phyloP scores from a whole-genome alignment of 2,329 filamentous ascomycete genomes.

The Clonostachys solani region DNA sequence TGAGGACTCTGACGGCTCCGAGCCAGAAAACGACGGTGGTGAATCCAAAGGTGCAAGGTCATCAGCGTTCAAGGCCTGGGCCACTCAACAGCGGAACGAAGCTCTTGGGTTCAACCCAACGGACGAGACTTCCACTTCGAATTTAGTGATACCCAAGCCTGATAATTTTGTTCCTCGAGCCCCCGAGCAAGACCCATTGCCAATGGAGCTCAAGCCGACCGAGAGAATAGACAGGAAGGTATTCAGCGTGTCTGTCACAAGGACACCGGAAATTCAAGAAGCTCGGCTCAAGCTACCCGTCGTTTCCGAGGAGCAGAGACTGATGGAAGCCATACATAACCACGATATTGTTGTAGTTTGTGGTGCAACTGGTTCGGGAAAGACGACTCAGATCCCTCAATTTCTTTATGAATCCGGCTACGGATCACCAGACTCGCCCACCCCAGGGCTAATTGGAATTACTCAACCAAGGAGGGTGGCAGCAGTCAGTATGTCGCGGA shows the following conservation, averaged over 20 bases:
- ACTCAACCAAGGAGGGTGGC: slow-evolving; percentile 94
- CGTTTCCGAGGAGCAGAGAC: slow-evolving; percentile 90
- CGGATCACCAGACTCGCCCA: slow-evolving; percentile 71
- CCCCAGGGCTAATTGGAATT: slow-evolving; percentile 88
- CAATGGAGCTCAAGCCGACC: slow-evolving; percentile 60
- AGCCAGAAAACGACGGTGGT: slow-evolving; percentile 15
- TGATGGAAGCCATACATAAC: slow-evolving; percentile 97
- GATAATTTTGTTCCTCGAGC: slow-evolving; percentile 63
- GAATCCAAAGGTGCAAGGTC: slow-evolving; percentile 25
- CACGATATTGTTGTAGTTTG: slow-evolving; percentile 88
- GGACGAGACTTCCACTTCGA: slow-evolving; percentile 28
- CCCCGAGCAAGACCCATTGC: slow-evolving; percentile 67
- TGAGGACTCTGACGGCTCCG: slow-evolving; percentile 21
- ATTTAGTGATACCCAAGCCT: slow-evolving; percentile 48
- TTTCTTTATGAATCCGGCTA: slow-evolving; percentile 95
- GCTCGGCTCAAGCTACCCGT: slow-evolving; percentile 79
- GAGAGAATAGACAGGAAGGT: slow-evolving; percentile 63
- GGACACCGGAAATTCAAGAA: slow-evolving; percentile 71
- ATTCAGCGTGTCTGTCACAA: slow-evolving; percentile 67
- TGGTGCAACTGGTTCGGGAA: slow-evolving; percentile 93
- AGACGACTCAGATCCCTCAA: slow-evolving; percentile 95
- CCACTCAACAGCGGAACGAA: slow-evolving; percentile 78
- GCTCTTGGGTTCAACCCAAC: slow-evolving; percentile 63
- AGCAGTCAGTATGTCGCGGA: slow-evolving; percentile 93
- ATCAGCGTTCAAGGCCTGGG: slow-evolving; percentile 91